phyloP scores from a whole-genome alignment of 768 basidiomycete species.

The Galerina sulciceps region DNA sequence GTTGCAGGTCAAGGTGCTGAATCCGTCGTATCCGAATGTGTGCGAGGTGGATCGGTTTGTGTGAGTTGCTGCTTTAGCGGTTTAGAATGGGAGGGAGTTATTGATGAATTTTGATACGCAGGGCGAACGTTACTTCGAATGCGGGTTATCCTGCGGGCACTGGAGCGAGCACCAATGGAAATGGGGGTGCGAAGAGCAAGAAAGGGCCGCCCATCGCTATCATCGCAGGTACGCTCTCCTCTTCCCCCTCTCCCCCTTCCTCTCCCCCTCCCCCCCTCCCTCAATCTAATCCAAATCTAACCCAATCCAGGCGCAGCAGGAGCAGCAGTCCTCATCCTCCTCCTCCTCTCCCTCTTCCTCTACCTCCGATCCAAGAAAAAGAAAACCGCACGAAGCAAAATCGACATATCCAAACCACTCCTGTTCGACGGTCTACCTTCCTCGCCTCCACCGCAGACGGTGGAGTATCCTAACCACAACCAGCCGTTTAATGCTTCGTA shows the following conservation, averaged over 20 bases:
- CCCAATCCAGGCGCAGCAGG: too few species aligned
- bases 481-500: too few species aligned
- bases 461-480: too few species aligned
- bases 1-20: not conserved
- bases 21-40: not conserved
- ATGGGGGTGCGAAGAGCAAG: not conserved
- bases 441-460: too few species aligned
- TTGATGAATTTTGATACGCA: not conserved
- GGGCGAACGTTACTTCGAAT: not conserved
- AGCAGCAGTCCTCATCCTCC: too few species aligned
- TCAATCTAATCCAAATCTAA: not conserved
- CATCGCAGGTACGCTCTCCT: not conserved
- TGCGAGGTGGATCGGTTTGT: constrained; percentile 4
- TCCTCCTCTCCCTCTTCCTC: too few species aligned
- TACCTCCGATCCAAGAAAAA: too few species aligned
- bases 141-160: not conserved
- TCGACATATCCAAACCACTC: too few species aligned
- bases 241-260: too few species aligned
- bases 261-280: too few species aligned
- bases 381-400: too few species aligned
- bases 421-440: too few species aligned
- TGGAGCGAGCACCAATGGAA: not conserved
- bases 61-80: not conserved
- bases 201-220: not conserved
- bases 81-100: not conserved